Evolutionary conservation across 805 yeast species (phyloP).

Genomic region (Candida coquimbonensis): DNA sequence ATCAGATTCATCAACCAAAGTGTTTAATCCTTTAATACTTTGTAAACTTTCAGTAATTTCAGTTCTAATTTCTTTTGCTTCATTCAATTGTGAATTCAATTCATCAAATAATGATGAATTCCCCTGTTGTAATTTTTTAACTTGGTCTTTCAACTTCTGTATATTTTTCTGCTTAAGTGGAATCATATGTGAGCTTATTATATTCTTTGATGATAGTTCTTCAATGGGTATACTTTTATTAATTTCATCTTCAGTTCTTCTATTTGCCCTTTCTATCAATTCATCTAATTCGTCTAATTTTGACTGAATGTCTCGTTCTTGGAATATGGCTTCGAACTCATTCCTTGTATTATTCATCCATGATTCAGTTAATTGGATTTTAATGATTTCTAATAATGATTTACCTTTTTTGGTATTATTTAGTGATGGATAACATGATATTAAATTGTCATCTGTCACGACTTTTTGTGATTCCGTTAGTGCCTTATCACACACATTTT

Average conservation of each 20-base stretch:
- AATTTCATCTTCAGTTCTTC: not conserved
- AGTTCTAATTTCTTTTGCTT: slow-evolving; percentile 7
- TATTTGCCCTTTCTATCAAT: slow-evolving; percentile 31
- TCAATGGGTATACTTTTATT: slow-evolving; percentile 10
- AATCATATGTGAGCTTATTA: slow-evolving; percentile 19
- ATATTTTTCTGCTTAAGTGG: slow-evolving; percentile 19
- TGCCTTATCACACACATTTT: slow-evolving; percentile 41
- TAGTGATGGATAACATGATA: slow-evolving; percentile 45
- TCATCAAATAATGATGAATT: slow-evolving; percentile 11
- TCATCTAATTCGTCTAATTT: slow-evolving; percentile 40
- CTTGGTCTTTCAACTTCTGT: slow-evolving; percentile 8
- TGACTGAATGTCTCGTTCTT: slow-evolving; percentile 35
- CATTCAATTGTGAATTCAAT: slow-evolving; percentile 7
- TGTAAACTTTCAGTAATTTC: slow-evolving; percentile 7
- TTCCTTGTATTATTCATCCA: slow-evolving; percentile 36
- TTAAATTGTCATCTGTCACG: slow-evolving; percentile 40
- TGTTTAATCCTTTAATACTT: slow-evolving; percentile 8
- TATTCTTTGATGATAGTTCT: slow-evolving; percentile 14
- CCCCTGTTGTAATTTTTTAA: slow-evolving; percentile 8
- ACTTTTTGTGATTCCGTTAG: slow-evolving; percentile 44
- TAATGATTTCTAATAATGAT: slow-evolving; percentile 36
- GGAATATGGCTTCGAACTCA: slow-evolving; percentile 45
- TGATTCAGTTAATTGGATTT: slow-evolving; percentile 38
- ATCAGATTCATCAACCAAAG: slow-evolving; percentile 5
- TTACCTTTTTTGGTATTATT: slow-evolving; percentile 35